These are phyloP conservation scores for Chytridiales sp. DNA, from an alignment of 371 early-diverging fungal species.

Conservation along the genomic window DNA sequence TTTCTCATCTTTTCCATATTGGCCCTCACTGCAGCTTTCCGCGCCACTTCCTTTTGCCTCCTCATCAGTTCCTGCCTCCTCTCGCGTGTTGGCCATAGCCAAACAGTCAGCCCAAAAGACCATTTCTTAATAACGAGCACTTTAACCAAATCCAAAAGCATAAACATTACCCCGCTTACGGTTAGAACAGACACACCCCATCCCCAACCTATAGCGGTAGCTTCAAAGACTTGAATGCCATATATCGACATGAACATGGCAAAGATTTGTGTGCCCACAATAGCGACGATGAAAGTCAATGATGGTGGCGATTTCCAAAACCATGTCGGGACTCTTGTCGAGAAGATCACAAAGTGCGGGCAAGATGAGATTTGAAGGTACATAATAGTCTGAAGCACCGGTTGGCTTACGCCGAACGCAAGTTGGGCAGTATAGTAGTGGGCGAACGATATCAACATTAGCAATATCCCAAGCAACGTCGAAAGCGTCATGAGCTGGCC, in stretches of 20 bases:
- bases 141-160: constrained; percentile 78
- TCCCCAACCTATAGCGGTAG: constrained; percentile 37
- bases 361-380: constrained; percentile 87
- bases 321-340: constrained; percentile 88
- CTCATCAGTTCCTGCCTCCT: too few relatives aligned
- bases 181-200: constrained; percentile 38
- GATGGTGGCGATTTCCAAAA: constrained; percentile 85
- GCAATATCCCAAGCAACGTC: constrained; percentile 56
- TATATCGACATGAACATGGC: constrained; percentile 84
- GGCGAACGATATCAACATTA: constrained; percentile 76
- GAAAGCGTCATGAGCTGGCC: constrained; percentile 73
- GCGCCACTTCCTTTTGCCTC: too few relatives aligned
- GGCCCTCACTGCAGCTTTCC: too few relatives aligned
- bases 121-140: constrained; percentile 72
- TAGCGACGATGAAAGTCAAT: constrained; percentile 71
- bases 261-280: constrained; percentile 86
- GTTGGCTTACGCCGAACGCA: constrained; percentile 51
- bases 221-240: constrained; percentile 50
- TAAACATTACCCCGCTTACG: constrained; percentile 45
- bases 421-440: constrained; percentile 76
- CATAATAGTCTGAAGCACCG: constrained; percentile 62
- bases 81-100: constrained; percentile 25
- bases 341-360: constrained; percentile 95
- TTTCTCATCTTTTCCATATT: too few relatives aligned
- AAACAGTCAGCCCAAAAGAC: constrained; percentile 47